These are phyloP conservation scores for Camellia sinensis DNA, from an alignment of 148 eudicot species.

Conservation along the genomic window DNA sequence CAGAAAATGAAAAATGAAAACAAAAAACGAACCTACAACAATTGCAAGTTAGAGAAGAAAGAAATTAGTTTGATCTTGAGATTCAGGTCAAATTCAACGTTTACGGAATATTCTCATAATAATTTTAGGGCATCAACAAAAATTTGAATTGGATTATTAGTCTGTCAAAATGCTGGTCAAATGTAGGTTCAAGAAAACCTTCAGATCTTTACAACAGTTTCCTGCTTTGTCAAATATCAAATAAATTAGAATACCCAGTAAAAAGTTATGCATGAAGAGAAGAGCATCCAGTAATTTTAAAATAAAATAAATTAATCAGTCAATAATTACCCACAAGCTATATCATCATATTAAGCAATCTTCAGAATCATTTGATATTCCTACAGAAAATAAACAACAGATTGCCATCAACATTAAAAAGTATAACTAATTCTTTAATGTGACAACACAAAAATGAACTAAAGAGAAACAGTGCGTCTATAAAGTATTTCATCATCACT, in stretches of 20 bases:
- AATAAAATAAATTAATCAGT: neutral
- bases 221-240: neutral
- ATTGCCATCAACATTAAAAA: neutral
- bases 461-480: constrained; percentile 82
- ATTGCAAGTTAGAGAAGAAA: neutral
- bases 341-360: neutral
- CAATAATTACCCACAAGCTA: neutral
- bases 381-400: constrained; percentile 5
- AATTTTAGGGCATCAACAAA: no score
- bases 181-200: neutral
- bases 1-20: no score
- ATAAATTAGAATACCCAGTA: neutral
- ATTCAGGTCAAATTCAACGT: neutral
- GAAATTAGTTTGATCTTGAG: neutral
- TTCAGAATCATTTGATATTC: neutral
- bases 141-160: neutral
- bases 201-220: neutral
- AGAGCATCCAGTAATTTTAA: neutral
- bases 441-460: constrained; percentile 17
- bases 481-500: constrained; percentile 92
- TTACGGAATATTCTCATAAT: no score
- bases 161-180: neutral
- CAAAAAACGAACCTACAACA: no score
- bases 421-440: neutral
- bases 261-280: no score